Evolutionary conservation across 345 rosid genomes (phyloP).

Genomic region (Eucalyptus albens): DNA sequence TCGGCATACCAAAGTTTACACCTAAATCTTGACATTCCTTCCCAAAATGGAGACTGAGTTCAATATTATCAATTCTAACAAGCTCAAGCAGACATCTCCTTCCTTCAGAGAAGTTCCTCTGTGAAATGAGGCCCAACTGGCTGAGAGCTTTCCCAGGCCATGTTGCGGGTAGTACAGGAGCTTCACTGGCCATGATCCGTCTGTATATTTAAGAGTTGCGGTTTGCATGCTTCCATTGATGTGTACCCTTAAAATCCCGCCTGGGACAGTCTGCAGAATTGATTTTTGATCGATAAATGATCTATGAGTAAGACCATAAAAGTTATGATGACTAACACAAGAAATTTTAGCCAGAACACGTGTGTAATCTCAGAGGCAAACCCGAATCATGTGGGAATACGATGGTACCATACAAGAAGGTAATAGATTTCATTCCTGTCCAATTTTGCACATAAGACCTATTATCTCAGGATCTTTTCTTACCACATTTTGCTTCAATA

Average conservation of each 20-base stretch:
- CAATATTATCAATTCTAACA: background rate
- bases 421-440: background rate
- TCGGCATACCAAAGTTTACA: background rate
- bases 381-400: background rate
- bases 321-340: background rate
- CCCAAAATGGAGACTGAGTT: background rate
- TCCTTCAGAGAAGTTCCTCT: background rate
- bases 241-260: background rate
- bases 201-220: background rate
- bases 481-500: background rate
- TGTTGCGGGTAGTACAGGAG: background rate
- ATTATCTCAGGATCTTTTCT: background rate
- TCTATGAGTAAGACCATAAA: background rate
- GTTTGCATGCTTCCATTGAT: background rate
- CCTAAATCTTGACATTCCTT: background rate
- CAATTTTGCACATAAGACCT: background rate
- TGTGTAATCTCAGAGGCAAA: background rate
- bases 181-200: background rate
- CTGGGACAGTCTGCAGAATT: background rate
- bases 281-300: background rate
- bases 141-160: background rate
- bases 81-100: background rate
- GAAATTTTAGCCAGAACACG: background rate
- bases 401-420: background rate
- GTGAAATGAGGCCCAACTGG: background rate